These are phyloP conservation scores for Pinus albicaulis DNA, from an alignment of 75 land plant species.

Conservation along the genomic window DNA sequence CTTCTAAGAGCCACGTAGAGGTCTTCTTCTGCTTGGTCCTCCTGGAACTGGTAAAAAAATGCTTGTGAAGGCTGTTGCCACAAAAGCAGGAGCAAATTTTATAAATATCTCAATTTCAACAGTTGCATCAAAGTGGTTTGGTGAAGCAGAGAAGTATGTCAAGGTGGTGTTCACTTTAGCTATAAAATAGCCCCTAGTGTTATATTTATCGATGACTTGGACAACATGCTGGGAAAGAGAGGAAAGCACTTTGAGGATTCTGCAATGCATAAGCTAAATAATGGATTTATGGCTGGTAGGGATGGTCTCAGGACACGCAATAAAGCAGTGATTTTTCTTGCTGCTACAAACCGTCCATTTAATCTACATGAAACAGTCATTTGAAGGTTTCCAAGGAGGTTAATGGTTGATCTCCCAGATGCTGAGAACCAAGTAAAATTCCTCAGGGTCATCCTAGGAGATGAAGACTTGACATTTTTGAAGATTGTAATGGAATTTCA, in stretches of 20 bases:
- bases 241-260: conserved; percentile 40
- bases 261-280: conserved; percentile 47
- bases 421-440: conserved; percentile 42
- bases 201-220: conserved; percentile 48
- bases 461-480: too few relatives aligned
- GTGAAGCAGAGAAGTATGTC: conserved; percentile 61
- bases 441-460: conserved; percentile 11
- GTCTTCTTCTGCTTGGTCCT: conserved; percentile 43
- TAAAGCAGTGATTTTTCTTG: conserved; percentile 42
- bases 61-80: conserved; percentile 56
- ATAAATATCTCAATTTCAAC: conserved; percentile 47
- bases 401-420: conserved; percentile 44
- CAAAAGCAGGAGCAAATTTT: conserved; percentile 61
- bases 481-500: conserved; percentile 11
- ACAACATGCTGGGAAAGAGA: background rate
- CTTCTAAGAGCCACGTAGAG: conserved; percentile 34
- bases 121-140: conserved; percentile 40
- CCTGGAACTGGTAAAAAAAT: conserved; percentile 56
- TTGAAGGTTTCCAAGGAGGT: conserved; percentile 45
- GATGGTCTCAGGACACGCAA: conserved; percentile 42
- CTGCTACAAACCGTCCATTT: conserved; percentile 53
- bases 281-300: conserved; percentile 51
- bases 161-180: conserved; percentile 53
- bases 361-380: conserved; percentile 55
- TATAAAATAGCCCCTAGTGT: conserved; percentile 50